phyloP scores from a whole-genome alignment of 139 green algal species.

The Coccomyxa sp. region DNA sequence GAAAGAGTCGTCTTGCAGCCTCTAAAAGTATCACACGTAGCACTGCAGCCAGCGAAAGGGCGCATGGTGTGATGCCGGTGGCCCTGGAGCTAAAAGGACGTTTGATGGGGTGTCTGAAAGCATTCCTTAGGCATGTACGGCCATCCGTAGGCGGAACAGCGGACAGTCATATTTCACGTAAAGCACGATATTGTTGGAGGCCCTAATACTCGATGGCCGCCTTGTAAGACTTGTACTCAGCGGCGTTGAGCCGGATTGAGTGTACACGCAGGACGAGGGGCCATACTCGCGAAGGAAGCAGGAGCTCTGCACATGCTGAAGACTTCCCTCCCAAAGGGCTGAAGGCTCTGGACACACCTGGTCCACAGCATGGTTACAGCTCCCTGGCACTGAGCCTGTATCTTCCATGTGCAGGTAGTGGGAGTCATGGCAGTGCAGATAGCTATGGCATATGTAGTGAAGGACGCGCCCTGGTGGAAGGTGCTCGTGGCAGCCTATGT shows the following conservation, averaged over 20 bases:
- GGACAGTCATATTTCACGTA: not conserved
- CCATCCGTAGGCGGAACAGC: too few species aligned
- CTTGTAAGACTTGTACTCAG: not conserved
- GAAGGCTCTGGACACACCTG: not conserved
- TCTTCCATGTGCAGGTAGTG: constrained; percentile 33
- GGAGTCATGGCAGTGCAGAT: constrained; percentile 45
- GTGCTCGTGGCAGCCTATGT: constrained; percentile 40
- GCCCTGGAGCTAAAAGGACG: too few species aligned
- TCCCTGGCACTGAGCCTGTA: not conserved
- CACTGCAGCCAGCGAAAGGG: too few species aligned
- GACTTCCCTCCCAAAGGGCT: not conserved
- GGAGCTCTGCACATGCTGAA: too few species aligned
- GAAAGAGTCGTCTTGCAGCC: too few species aligned
- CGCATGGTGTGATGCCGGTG: too few species aligned
- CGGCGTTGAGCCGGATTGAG: not conserved
- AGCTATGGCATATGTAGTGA: constrained; percentile 39
- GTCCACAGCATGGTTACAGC: not conserved
- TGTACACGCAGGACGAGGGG: too few species aligned
- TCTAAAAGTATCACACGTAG: too few species aligned
- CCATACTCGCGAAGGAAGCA: too few species aligned
- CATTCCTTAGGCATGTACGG: too few species aligned
- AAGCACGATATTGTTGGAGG: not conserved
- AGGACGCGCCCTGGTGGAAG: constrained; percentile 36
- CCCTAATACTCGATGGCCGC: too few species aligned
- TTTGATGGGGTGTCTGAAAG: too few species aligned